These are phyloP conservation scores for Kitagawia praeruptora DNA, from an alignment of 129 eudicot genomes.

Conservation along the genomic window DNA sequence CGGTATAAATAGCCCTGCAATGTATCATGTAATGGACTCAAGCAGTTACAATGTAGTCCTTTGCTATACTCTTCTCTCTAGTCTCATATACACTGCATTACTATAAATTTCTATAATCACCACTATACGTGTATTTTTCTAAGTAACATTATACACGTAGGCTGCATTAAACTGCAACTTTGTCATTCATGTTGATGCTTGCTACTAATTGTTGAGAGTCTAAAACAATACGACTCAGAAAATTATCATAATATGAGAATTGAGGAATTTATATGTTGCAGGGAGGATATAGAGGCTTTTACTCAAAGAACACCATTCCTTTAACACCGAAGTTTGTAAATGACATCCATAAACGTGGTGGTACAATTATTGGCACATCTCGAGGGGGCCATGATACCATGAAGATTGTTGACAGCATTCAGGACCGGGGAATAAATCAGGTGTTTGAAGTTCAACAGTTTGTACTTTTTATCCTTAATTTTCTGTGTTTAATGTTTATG, in stretches of 20 bases:
- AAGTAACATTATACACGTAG: neutral
- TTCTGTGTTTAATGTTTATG: neutral
- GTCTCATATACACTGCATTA: no score
- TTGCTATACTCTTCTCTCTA: no score
- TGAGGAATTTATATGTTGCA: constrained; percentile 19
- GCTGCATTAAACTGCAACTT: neutral
- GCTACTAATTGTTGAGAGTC: neutral
- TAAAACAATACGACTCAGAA: neutral
- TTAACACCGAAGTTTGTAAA: constrained; percentile 74
- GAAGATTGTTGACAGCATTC: constrained; percentile 89
- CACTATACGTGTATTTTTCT: no score
- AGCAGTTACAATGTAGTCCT: no score
- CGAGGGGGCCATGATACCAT: constrained; percentile 89
- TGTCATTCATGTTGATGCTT: neutral
- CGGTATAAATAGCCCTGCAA: no score
- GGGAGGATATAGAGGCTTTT: constrained; percentile 98
- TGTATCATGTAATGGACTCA: no score
- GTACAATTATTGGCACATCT: constrained; percentile 81
- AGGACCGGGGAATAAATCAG: constrained; percentile 91
- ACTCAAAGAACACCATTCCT: constrained; percentile 61
- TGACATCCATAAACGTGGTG: constrained; percentile 95
- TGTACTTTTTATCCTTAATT: neutral
- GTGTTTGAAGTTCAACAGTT: constrained; percentile 21
- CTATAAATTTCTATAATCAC: no score
- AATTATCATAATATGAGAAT: neutral